Evolutionary conservation across 257 asterid species (phyloP).

Genomic region (Cordia subcordata): DNA sequence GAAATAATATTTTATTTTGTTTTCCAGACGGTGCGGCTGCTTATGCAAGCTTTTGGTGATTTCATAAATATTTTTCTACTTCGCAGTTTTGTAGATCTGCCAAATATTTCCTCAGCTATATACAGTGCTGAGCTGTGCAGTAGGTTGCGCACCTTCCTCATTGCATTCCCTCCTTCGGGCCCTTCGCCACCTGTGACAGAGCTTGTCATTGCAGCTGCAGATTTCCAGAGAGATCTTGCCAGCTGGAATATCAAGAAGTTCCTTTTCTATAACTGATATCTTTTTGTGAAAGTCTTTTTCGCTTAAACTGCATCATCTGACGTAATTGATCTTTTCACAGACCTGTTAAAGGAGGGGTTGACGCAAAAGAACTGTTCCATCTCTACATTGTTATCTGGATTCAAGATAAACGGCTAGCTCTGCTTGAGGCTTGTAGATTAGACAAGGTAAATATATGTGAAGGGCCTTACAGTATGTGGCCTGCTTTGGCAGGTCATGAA

Average conservation of each 20-base stretch:
- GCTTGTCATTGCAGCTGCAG: conserved; percentile 50
- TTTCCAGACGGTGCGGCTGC: too few species aligned
- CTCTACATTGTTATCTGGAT: conserved; percentile 49
- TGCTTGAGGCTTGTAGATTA: conserved; percentile 45
- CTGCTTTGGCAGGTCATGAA: not conserved
- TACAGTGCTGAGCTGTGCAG: conserved; percentile 50
- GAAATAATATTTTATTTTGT: too few species aligned
- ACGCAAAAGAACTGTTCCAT: conserved; percentile 52
- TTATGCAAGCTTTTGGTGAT: not conserved
- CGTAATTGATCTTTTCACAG: conserved; percentile 18
- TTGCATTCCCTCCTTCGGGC: conserved; percentile 53
- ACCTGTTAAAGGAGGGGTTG: conserved; percentile 51
- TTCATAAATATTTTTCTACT: not conserved
- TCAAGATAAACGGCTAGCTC: conserved; percentile 43
- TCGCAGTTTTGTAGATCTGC: conserved; percentile 46
- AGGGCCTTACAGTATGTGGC: not conserved
- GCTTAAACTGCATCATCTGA: not conserved
- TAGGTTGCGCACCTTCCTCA: conserved; percentile 51
- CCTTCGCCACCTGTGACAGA: conserved; percentile 50
- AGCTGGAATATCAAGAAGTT: conserved; percentile 45
- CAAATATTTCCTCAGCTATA: conserved; percentile 50
- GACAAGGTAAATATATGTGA: conserved; percentile 29
- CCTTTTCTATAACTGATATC: conserved; percentile 3
- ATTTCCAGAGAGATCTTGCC: conserved; percentile 48
- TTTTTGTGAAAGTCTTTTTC: conserved; percentile 2